Base-by-base conservation (phyloP, 768 basidiomycete genomes). In the Suillus plorans region DNA sequence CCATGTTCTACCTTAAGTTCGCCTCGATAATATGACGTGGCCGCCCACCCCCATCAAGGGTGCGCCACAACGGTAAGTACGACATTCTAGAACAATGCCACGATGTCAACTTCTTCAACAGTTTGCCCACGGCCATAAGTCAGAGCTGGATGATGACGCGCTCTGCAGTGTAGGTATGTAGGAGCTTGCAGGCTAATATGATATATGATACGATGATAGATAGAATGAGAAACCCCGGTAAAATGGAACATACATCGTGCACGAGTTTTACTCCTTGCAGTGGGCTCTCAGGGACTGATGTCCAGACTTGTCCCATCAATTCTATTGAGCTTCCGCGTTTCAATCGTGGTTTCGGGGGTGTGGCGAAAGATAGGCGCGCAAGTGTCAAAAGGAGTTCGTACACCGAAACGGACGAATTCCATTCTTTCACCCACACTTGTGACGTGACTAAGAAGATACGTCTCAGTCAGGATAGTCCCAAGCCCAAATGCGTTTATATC, bases 391-490 rank as follows among this genome's bases (percentile, higher is more conserved):
- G 12, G 20, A 36, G 34, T 13, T 36, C 5, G 53, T 55, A n/a
- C 10, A 18, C 18, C 28, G 18, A 34, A 47, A 22, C 22, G 47
- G 20, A 41, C 39, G 14, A 49, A 13, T 14, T 14, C n/a, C 10
- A 12, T 55, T 36, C 53, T 55, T 55, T 55, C 53, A 36, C 53
- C 53, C 53, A 55, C 53, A 20, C 53, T 55, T n/a, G 34, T 55
- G 20, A 55, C 31, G 53, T 49, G 44, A 49, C 18, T 31, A 34
- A 31, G 31, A 53, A 53, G 18, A 31, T 20, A 55, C 53, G 18
- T 55, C 12, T 13, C 31, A 55, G 52, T 53, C 31, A 20, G 9
- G 16, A 31, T 31, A 13, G 36, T 37, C 36, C 16, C 18, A 36
- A 36, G 34, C 34, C 53, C 20, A 55, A 55, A 55, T 55, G 53